Evolutionary conservation across 1,139 yeast species (phyloP), one percentile per base, ranked within the genome.

Genomic region (Meyerozyma elateridarum): DNA sequence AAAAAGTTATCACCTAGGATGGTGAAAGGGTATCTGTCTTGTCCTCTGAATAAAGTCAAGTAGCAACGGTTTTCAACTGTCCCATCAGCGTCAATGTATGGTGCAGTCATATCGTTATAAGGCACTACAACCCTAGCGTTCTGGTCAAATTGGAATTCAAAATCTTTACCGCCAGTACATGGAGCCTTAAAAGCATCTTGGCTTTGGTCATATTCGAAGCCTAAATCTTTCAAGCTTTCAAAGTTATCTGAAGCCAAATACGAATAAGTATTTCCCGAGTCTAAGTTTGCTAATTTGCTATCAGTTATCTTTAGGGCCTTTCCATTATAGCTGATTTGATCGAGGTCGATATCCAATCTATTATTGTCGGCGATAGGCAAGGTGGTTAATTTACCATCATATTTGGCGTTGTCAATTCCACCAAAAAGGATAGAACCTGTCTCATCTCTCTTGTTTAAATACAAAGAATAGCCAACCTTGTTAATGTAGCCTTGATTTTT

Each of bases 381-480:
- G 6, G 61, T 54, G 22, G 41, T 38, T 35, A 56, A 51, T 4
- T 32, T 31, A 9, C 58, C 61, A 5, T 36, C 22, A 35, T 49
- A 55, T 41, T 58, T 58, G 18, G 51, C 55, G 11, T 40, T 38
- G 33, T 59, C 64, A 29, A 49, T 40, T 13, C 59, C 64, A 6
- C 64, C 64, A 36, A 59, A 57, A 16, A 59, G 39, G 15, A 58
- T 28, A 3, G 50, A 33, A 2, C 64, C 62, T 9, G 36, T n/a
- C n/a, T n/a, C n/a, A n/a, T n/a, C n/a, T n/a, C 60, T 57, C 5
- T 53, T 39, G 13, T 63, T 57, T 40, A 79, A 62, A 53, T 70
- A 77, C 30, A 79, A 56, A 4, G 84, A 75, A 50, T 73, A 79
- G 8, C 75, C 66, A 22, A 56, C 59, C 30, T 66, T 61, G 29